Evolutionary conservation across 2,329 filamentous ascomycete species (phyloP), one percentile per base, ranked within the genome.

Genomic region (Pyricularia sp.): DNA sequence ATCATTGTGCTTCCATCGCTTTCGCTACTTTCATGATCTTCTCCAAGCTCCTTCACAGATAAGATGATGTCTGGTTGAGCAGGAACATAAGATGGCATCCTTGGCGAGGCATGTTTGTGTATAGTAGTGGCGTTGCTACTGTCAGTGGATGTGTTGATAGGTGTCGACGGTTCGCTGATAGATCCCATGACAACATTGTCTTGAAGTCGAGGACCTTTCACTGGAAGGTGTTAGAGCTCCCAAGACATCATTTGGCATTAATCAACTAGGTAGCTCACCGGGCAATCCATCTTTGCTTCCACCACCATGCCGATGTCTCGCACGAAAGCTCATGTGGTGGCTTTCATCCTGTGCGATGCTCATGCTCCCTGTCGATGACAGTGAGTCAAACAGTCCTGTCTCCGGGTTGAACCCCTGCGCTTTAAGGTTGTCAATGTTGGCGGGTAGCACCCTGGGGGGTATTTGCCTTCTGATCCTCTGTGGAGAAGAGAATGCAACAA

Each of bases 401-500:
- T 80, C 77, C 0, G 86, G 86, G 72, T 88, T 88, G 68, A 85
- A 79, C 3, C 86, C 86, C 69, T 86, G 85, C 1, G 88, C 83
- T 1, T 85, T 86, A 0, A 88, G 80, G 73, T 82, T 88, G 73
- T 89, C 86, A 4, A 85, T 85, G 68, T 83, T 86, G 68, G 83
- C 80, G 70, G 83, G 85, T 68, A 87, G 78, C 59, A 75, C 80
- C 64, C 79, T 79, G 6, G 85, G 80, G 50, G 67, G 25, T 6
- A 61, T 61, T 2, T 61, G 58, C 9, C 28, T 6, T 61, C 14
- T 61, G 10, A n/a, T 26, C 23, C n/a, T 26, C 7, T 61, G 11
- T 25, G 58, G 58, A 61, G 23, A 61, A 25, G 23, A 14, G 58
- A 4, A 28, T 61, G 14, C n/a, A 10, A 6, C 58, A 28, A 12